Evolutionary conservation across 2,329 filamentous ascomycete genomes (phyloP).

Genomic region (Hymenoscyphus occultus): DNA sequence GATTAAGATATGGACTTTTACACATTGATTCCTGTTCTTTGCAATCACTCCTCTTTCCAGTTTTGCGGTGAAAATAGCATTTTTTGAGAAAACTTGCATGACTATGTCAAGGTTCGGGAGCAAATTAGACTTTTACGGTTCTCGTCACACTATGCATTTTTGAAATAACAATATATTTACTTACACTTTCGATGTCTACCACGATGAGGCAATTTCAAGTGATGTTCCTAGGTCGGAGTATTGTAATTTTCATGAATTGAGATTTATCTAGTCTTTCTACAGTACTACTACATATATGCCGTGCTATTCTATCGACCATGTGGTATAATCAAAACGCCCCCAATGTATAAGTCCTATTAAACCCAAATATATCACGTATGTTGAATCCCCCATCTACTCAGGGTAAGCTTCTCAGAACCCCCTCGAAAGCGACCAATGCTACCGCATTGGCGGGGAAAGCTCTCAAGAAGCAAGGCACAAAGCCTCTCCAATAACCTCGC

Average conservation of each 20-base stretch:
- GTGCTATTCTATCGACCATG: background rate
- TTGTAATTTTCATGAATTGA: background rate
- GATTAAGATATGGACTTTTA: background rate
- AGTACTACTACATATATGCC: background rate
- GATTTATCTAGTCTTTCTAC: background rate
- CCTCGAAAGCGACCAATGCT: conserved; percentile 90
- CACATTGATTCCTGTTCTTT: background rate
- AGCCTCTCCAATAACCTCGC: conserved; percentile 88
- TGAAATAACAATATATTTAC: too few relatives aligned
- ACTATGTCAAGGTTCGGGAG: too few relatives aligned
- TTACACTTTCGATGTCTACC: too few relatives aligned
- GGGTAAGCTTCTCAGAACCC: conserved; percentile 68
- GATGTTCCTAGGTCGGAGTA: background rate
- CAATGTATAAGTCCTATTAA: background rate
- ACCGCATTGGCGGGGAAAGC: conserved; percentile 96
- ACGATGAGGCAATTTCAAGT: too few relatives aligned
- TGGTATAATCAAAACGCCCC: background rate
- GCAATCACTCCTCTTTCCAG: background rate
- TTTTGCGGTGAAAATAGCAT: too few relatives aligned
- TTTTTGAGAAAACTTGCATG: too few relatives aligned
- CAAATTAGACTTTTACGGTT: too few relatives aligned
- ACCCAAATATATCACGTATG: background rate
- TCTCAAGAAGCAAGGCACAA: conserved; percentile 86
- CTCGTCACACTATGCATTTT: too few relatives aligned
- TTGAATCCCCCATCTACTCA: conserved; percentile 7